These are phyloP conservation scores for Solanum tarapatanum DNA, from an alignment of 257 asterid genomes.

Conservation along the genomic window DNA sequence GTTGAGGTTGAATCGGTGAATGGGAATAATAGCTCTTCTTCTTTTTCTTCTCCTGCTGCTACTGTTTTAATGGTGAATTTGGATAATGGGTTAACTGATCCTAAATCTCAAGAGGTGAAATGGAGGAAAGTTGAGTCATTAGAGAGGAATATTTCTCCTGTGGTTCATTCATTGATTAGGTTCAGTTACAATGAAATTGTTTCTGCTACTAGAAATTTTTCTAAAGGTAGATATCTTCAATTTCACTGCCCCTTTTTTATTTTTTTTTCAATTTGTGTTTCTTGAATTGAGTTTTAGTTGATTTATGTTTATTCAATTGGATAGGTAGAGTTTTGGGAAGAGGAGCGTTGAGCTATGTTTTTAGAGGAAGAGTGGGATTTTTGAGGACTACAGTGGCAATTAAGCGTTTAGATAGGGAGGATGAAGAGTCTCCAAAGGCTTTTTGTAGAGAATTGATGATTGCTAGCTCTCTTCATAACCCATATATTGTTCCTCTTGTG, in stretches of 20 bases:
- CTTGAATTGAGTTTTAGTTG: not conserved
- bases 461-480: conserved; percentile 70
- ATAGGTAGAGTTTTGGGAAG: conserved; percentile 91
- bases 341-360: conserved; percentile 91
- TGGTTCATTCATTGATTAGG: conserved; percentile 64
- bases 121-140: conserved; percentile 73
- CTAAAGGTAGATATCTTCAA: conserved; percentile 48
- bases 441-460: conserved; percentile 92
- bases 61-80: conserved; percentile 89
- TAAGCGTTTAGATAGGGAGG: conserved; percentile 70
- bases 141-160: conserved; percentile 78
- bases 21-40: conserved; percentile 11
- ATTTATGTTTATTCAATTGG: conserved; percentile 10
- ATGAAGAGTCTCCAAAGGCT: conserved; percentile 74
- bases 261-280: not conserved
- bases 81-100: conserved; percentile 60
- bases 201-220: conserved; percentile 61
- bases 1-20: conserved; percentile 69
- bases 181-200: conserved; percentile 58
- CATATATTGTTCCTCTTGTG: conserved; percentile 65
- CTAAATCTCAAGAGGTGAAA: conserved; percentile 41
- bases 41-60: conserved; percentile 27
- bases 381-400: conserved; percentile 61
- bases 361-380: conserved; percentile 70
- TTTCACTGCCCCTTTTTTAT: not conserved